Evolutionary conservation across 2,329 filamentous ascomycete genomes (phyloP).

Genomic region (Dissoconium aciculare): DNA sequence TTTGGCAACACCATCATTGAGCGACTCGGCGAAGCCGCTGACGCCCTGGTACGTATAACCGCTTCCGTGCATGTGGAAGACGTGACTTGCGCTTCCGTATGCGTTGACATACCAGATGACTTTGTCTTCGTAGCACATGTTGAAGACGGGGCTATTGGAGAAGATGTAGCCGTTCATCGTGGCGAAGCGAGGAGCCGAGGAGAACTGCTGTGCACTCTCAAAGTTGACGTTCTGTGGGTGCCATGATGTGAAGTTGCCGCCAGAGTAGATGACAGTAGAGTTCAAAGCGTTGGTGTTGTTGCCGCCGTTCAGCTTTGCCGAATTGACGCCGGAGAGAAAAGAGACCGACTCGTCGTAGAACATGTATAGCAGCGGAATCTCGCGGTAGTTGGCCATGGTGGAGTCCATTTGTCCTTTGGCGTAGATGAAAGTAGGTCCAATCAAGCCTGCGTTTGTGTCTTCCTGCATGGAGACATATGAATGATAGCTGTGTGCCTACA

Average conservation of each 20-base stretch:
- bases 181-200: slow-evolving; percentile 11
- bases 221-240: slow-evolving; percentile 14
- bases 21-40: slow-evolving; percentile 4
- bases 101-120: slow-evolving; percentile 22
- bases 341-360: slow-evolving; percentile 16
- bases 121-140: slow-evolving; percentile 19
- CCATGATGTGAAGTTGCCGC: slow-evolving; percentile 13
- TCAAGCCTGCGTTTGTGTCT: slow-evolving; percentile 16
- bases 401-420: slow-evolving; percentile 14
- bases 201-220: slow-evolving; percentile 6
- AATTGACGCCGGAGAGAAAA: slow-evolving; percentile 15
- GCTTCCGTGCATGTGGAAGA: slow-evolving; percentile 21
- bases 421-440: slow-evolving; percentile 18
- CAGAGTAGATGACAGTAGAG: slow-evolving; percentile 1
- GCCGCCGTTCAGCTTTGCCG: slow-evolving; percentile 3
- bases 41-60: slow-evolving; percentile 12
- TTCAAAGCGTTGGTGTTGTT: slow-evolving; percentile 3
- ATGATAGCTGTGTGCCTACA: slow-evolving; percentile 16
- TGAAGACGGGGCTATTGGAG: slow-evolving; percentile 18
- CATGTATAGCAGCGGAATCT: slow-evolving; percentile 17
- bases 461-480: slow-evolving; percentile 17
- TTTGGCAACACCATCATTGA: slow-evolving; percentile 18
- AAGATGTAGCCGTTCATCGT: slow-evolving; percentile 20
- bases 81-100: slow-evolving; percentile 15
- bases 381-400: slow-evolving; percentile 17